Conservation (phyloP, 2,329 filamentous ascomycete species). For the Huntiella decipiens region DNA sequence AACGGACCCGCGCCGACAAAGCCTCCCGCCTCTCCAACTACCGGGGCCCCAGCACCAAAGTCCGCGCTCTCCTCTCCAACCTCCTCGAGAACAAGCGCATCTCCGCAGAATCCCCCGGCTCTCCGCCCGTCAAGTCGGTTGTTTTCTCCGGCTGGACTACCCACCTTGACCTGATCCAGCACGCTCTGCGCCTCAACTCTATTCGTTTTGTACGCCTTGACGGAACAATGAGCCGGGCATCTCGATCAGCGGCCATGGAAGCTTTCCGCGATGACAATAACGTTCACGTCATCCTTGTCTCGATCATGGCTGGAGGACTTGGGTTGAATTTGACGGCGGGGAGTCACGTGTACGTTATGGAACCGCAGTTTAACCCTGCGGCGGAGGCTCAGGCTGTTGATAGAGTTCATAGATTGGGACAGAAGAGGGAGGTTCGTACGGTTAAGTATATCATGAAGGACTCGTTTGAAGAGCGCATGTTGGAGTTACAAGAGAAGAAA, state of each 20-base stretch:
- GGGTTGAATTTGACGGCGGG: slow-evolving; percentile 79
- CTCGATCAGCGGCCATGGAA: slow-evolving; percentile 58
- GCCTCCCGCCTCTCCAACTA: slow-evolving; percentile 36
- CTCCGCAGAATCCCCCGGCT: slow-evolving; percentile 32
- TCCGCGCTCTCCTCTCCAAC: slow-evolving; percentile 58
- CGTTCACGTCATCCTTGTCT: slow-evolving; percentile 71
- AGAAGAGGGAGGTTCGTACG: slow-evolving; percentile 74
- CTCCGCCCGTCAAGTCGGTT: slow-evolving; percentile 75
- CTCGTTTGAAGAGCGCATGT: slow-evolving; percentile 90
- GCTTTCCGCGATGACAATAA: slow-evolving; percentile 52
- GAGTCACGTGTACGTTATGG: slow-evolving; percentile 87
- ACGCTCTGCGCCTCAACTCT: slow-evolving; percentile 48
- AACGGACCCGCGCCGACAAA: slow-evolving; percentile 13
- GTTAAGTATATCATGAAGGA: slow-evolving; percentile 74
- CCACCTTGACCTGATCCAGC: slow-evolving; percentile 78
- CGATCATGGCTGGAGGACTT: slow-evolving; percentile 78
- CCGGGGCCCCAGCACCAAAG: slow-evolving; percentile 79
- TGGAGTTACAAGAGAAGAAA: slow-evolving; percentile 80
- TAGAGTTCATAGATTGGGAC: slow-evolving; percentile 76
- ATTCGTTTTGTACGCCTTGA: slow-evolving; percentile 70
- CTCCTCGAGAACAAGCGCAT: slow-evolving; percentile 49
- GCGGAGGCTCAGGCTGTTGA: slow-evolving; percentile 90
- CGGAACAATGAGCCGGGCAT: slow-evolving; percentile 62
- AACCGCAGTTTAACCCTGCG: slow-evolving; percentile 92
- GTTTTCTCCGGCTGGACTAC: slow-evolving; percentile 95